Conservation (phyloP, 495 filamentous ascomycete species). For the Bacidia gigantensis region DNA sequence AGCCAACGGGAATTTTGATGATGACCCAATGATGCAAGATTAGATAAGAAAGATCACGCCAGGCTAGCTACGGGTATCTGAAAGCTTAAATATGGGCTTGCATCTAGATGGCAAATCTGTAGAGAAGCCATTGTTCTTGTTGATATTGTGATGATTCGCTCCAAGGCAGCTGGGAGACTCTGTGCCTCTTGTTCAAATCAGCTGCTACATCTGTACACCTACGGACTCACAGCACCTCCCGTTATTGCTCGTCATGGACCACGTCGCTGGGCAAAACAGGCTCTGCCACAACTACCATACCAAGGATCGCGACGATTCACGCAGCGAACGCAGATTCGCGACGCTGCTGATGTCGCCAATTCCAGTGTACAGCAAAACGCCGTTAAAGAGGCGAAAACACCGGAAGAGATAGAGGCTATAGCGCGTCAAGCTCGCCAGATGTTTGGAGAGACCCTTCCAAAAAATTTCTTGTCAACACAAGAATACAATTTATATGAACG, state of each 20-base stretch:
- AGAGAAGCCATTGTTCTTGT: neutral
- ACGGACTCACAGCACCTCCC: slow-evolving; percentile 7
- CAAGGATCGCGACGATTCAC: neutral
- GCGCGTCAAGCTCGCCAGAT: slow-evolving; percentile 55
- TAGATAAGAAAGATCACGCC: neutral
- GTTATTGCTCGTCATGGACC: neutral
- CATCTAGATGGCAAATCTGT: neutral
- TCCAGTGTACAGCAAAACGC: neutral
- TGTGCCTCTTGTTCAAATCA: slow-evolving; percentile 11
- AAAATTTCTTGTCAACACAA: slow-evolving; percentile 50
- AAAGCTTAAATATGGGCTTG: neutral
- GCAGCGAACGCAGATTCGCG: neutral
- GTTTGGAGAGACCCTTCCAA: slow-evolving; percentile 67
- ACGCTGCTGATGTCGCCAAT: slow-evolving; percentile 3
- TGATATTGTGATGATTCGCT: neutral
- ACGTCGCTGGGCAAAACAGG: neutral
- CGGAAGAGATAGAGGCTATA: slow-evolving; percentile 36
- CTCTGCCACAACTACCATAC: neutral
- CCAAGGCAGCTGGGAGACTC: slow-evolving; percentile 1
- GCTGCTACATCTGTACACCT: slow-evolving; percentile 7
- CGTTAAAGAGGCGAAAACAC: neutral
- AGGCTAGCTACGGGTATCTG: neutral
- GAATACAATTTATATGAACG: slow-evolving; percentile 67
- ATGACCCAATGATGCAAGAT: neutral
- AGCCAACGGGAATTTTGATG: neutral